Percentiles rank a stretch among this genome's conserved stretches.
These are phyloP conservation scores for Lomentospora prolificans DNA, from an alignment of 2,329 filamentous ascomycete species.

Conservation along the genomic window DNA sequence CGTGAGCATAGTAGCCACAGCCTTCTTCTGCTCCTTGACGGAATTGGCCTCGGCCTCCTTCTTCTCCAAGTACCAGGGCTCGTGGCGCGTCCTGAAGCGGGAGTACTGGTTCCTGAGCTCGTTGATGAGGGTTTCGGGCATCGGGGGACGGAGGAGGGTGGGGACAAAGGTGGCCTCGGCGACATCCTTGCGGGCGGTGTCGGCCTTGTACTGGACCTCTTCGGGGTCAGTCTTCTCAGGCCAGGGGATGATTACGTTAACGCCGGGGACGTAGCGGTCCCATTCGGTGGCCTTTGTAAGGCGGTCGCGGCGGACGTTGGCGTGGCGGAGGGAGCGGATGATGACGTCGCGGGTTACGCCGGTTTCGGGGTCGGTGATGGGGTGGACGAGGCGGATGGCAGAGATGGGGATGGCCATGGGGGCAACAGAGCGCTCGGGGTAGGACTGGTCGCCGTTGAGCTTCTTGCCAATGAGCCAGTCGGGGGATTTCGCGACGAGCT, in stretches of 20 bases:
- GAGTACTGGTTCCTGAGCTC: constrained; percentile 80
- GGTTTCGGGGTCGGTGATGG: constrained; percentile 56
- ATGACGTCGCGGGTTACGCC: constrained; percentile 63
- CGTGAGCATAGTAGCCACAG: constrained; percentile 33
- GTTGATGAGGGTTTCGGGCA: constrained; percentile 69
- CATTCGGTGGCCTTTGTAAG: constrained; percentile 32
- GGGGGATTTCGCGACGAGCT: constrained; percentile 24
- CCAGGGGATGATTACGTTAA: constrained; percentile 69
- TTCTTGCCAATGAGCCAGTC: constrained; percentile 21
- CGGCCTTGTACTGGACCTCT: constrained; percentile 45
- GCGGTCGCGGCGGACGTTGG: constrained; percentile 30
- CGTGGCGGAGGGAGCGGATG: constrained; percentile 57
- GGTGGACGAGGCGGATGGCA: constrained; percentile 72
- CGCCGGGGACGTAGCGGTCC: constrained; percentile 56
- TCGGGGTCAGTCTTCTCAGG: constrained; percentile 50
- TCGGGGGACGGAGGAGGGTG: constrained; percentile 65
- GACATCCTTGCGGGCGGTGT: constrained; percentile 68
- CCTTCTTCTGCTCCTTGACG: constrained; percentile 30
- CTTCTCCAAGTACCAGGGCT: constrained; percentile 58
- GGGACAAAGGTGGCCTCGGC: constrained; percentile 69
- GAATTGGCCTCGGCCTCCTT: constrained; percentile 49
- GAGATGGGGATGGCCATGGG: constrained; percentile 55
- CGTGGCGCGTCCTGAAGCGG: constrained; percentile 71
- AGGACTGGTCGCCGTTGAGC: constrained; percentile 23
- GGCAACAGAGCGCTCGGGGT: constrained; percentile 24